Conservation (phyloP, 441 rosid genomes). For the Jatropha podagrica region DNA sequence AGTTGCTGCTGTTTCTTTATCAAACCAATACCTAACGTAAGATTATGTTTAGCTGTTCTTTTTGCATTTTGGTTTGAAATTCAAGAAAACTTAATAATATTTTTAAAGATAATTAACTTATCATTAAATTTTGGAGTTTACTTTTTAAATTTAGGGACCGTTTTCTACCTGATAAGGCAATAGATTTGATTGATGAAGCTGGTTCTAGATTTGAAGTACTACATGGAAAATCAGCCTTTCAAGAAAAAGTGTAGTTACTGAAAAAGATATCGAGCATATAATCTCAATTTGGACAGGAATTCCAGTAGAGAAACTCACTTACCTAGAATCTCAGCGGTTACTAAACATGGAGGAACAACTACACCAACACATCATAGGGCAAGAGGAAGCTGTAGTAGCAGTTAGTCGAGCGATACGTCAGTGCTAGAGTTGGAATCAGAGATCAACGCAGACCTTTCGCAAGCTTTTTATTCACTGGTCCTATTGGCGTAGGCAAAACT, state of each 20-base stretch:
- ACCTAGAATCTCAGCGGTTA: neutral
- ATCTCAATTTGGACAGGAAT: constrained; percentile 14
- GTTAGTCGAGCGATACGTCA: neutral
- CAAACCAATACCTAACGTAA: constrained; percentile 15
- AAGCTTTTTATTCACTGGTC: constrained; percentile 10
- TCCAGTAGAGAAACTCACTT: neutral
- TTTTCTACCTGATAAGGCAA: constrained; percentile 3
- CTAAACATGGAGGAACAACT: neutral
- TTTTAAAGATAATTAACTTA: too few species aligned
- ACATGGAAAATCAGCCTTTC: neutral
- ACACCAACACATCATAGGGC: neutral
- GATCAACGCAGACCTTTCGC: neutral
- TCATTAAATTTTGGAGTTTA: too few species aligned
- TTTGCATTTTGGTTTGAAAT: too few species aligned
- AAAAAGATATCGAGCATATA: neutral
- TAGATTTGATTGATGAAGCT: constrained; percentile 17
- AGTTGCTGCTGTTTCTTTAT: neutral
- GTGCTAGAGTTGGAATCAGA: neutral
- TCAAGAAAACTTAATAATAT: too few species aligned
- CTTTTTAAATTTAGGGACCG: neutral
- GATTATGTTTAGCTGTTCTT: neutral
- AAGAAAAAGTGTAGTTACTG: neutral
- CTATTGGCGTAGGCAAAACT: neutral
- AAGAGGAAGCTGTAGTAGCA: constrained; percentile 7
- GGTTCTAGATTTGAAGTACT: neutral